Conservation (phyloP, 148 eudicot genomes). For the Nepenthes mirabilis region DNA sequence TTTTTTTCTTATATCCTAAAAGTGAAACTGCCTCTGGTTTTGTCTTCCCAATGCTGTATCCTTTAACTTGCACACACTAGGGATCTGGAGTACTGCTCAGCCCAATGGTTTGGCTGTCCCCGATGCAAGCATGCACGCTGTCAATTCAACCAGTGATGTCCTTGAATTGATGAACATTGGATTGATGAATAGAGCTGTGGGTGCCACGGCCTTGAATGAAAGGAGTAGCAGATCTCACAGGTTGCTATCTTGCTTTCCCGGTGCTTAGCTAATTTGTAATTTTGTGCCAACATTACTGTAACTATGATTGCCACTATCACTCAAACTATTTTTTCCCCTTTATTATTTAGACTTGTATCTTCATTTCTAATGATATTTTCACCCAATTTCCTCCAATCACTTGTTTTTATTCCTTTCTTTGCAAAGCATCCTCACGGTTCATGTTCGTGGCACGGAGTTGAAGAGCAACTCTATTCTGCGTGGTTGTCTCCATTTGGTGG, state of each 20-base stretch:
- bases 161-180: slow-evolving; percentile 84
- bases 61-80: slow-evolving; percentile 91
- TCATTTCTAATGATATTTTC: background rate
- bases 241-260: slow-evolving; percentile 17
- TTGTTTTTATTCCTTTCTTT: slow-evolving; percentile 7
- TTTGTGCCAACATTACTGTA: too few relatives aligned
- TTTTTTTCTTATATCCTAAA: background rate
- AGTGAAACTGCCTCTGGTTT: background rate
- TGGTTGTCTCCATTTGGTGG: slow-evolving; percentile 95
- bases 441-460: slow-evolving; percentile 80
- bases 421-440: slow-evolving; percentile 86
- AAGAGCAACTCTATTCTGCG: slow-evolving; percentile 67
- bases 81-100: slow-evolving; percentile 81
- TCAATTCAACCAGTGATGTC: slow-evolving; percentile 76
- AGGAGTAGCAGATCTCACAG: slow-evolving; percentile 99
- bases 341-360: too few relatives aligned
- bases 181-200: slow-evolving; percentile 86
- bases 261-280: background rate
- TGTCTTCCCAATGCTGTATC: slow-evolving; percentile 13
- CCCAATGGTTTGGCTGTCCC: slow-evolving; percentile 98
- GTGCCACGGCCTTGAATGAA: slow-evolving; percentile 93
- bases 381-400: background rate
- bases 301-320: too few relatives aligned
- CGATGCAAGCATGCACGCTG: slow-evolving; percentile 92
- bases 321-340: too few relatives aligned